Evolutionary conservation across 23 red algal species (phyloP), one percentile per base, ranked within the genome.

Genomic region (Gracilaria vermiculophylla): DNA sequence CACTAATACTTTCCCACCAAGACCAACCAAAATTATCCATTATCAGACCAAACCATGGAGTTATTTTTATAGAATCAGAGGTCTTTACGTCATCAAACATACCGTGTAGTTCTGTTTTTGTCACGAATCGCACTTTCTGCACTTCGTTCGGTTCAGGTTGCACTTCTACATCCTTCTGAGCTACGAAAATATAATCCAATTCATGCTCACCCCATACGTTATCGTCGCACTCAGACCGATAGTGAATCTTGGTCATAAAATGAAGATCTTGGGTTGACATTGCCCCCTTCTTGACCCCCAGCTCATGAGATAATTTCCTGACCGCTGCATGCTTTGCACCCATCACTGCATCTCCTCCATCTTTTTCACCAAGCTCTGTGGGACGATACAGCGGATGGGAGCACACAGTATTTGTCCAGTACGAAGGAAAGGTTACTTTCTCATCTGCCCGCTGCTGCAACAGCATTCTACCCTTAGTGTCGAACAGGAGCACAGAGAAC

Each of bases 341-440:
- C 27, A 32, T 36, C 43, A 92, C 48, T 19, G 82, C 41, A 62
- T 76, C 52, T 20, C 15, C 62, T 43, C 44, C 60, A 20, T 87
- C 72, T 25, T 83, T 29, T 14, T 66, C 37, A 16, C 76, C 83
- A 33, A 79, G 87, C 58, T 98, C 96, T 24, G 32, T 45, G 20
- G 75, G 61, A 12, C 28, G 82, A 31, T 88, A 90, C 50, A 98
- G 76, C 12, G 96, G 96, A 76, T 98, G 96, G 35, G 86, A 92
- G 48, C 96, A 98, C 40, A 93, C 94, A 40, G 96, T 98, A 58
- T 98, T 98, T 7, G 96, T 92, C 96, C 96, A 98, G 60, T 90
- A 93, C 0, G 75, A 19, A 36, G 96, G 90, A 88, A 95, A 98
- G 8, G 96, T 98, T 2, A 98, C 70, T 85, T 98, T 98, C 37